Percentiles rank a stretch among this genome's conserved stretches.
Conservation (phyloP, 2,329 filamentous ascomycete species). For the Pyrenochaeta sp. region DNA sequence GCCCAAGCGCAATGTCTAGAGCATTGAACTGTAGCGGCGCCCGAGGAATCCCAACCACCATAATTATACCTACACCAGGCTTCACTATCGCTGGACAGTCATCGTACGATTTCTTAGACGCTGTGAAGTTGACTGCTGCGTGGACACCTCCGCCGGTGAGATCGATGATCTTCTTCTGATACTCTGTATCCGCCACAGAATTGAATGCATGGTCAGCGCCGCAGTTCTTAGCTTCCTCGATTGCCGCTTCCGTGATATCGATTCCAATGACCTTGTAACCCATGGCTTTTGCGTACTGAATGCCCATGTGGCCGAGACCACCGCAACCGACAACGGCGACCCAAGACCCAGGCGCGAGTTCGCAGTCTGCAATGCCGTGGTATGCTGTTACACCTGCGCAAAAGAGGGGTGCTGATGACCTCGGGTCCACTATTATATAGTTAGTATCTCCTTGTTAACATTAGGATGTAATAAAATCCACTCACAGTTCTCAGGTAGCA, state of each 20-base stretch:
- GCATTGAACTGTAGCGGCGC: constrained; percentile 43
- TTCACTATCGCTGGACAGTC: constrained; percentile 43
- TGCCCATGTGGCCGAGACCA: constrained; percentile 44
- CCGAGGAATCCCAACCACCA: constrained; percentile 46
- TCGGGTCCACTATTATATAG: constrained; percentile 31
- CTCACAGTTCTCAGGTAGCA: constrained; percentile 38
- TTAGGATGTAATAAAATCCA: not conserved
- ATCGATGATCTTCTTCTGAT: constrained; percentile 39
- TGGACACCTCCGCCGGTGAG: constrained; percentile 40
- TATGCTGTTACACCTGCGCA: constrained; percentile 44
- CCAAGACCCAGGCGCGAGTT: constrained; percentile 38
- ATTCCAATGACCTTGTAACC: constrained; percentile 43
- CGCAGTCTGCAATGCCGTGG: constrained; percentile 40
- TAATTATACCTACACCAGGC: constrained; percentile 40
- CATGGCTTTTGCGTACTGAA: constrained; percentile 46
- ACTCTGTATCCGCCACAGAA: constrained; percentile 37
- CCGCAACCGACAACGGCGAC: constrained; percentile 41
- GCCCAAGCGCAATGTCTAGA: constrained; percentile 41
- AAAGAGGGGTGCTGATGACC: constrained; percentile 38
- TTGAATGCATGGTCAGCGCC: constrained; percentile 46
- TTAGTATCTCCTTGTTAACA: constrained; percentile 4
- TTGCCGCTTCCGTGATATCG: constrained; percentile 38
- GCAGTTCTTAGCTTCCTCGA: constrained; percentile 42
- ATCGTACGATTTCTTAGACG: constrained; percentile 44
- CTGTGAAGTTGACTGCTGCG: constrained; percentile 44